Evolutionary conservation across 2,329 filamentous ascomycete species (phyloP).

Genomic region (Nigrospora oryzae): DNA sequence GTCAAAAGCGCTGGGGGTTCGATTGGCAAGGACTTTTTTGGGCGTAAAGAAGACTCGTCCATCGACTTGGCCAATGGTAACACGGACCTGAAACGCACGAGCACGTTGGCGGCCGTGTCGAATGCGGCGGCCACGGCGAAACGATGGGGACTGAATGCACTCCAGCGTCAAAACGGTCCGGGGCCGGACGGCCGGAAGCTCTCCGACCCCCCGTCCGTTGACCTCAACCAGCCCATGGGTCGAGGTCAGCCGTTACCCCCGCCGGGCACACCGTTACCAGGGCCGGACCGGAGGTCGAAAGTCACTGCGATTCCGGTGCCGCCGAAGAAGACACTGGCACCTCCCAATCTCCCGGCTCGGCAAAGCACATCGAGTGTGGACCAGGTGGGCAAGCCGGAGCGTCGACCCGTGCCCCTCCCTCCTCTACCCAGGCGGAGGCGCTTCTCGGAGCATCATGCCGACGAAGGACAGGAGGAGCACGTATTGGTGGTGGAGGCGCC

Average conservation of each 20-base stretch:
- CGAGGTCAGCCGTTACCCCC: slow-evolving; percentile 23
- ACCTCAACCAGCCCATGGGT: slow-evolving; percentile 24
- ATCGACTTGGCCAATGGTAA: slow-evolving; percentile 9
- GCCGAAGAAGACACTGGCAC: slow-evolving; percentile 17
- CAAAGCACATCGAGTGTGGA: slow-evolving; percentile 12
- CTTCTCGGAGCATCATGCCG: slow-evolving; percentile 16
- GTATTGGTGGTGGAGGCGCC: slow-evolving; percentile 21
- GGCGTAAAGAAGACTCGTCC: slow-evolving; percentile 15
- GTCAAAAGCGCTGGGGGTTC: slow-evolving; percentile 18
- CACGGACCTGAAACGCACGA: slow-evolving; percentile 11
- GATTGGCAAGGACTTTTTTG: slow-evolving; percentile 16
- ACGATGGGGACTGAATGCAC: slow-evolving; percentile 22
- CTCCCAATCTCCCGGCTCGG: slow-evolving; percentile 11
- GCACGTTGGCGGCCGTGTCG: slow-evolving; percentile 18
- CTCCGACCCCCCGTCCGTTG: slow-evolving; percentile 18
- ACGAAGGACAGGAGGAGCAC: slow-evolving; percentile 17
- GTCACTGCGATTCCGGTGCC: slow-evolving; percentile 14
- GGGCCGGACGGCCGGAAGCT: slow-evolving; percentile 18
- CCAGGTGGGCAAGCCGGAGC: slow-evolving; percentile 13
- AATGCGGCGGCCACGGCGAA: slow-evolving; percentile 23
- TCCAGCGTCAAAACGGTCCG: slow-evolving; percentile 19
- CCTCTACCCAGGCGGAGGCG: slow-evolving; percentile 20
- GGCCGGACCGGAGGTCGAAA: slow-evolving; percentile 16
- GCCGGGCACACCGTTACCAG: slow-evolving; percentile 21
- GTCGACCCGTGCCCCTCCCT: slow-evolving; percentile 16